These are phyloP conservation scores for Diplotaxis tenuifolia DNA, from an alignment of 345 rosid species.

Conservation along the genomic window DNA sequence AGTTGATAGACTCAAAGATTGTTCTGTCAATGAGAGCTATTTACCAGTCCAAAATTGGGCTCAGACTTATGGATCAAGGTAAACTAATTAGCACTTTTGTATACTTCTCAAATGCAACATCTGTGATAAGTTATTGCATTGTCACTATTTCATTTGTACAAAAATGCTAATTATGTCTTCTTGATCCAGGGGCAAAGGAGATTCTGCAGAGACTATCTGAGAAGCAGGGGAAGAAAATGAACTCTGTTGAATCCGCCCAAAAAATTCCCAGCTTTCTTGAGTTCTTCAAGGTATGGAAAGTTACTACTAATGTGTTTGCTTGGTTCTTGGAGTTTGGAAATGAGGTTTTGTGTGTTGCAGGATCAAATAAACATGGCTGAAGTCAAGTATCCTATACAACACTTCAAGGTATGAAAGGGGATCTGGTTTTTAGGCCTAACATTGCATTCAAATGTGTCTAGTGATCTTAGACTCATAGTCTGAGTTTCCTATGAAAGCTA, in stretches of 20 bases:
- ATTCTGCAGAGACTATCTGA: constrained; percentile 73
- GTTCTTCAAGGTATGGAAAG: constrained; percentile 60
- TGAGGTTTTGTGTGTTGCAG: constrained; percentile 42
- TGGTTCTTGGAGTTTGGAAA: neutral
- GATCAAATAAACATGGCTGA: constrained; percentile 92
- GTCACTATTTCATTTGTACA: neutral
- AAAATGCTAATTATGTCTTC: too few relatives aligned
- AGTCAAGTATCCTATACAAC: constrained; percentile 77
- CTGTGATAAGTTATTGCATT: constrained; percentile 7
- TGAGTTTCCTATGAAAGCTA: neutral
- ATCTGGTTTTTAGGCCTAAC: constrained; percentile 8
- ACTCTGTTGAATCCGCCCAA: constrained; percentile 67
- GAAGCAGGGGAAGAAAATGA: constrained; percentile 88
- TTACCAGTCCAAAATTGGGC: constrained; percentile 90
- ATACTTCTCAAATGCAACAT: neutral
- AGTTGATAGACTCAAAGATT: constrained; percentile 81
- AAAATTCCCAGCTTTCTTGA: constrained; percentile 70
- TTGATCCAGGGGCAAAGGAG: constrained; percentile 76
- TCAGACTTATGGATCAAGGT: constrained; percentile 85
- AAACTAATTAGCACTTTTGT: neutral
- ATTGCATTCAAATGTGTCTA: neutral
- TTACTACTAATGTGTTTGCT: neutral
- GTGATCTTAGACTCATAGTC: neutral
- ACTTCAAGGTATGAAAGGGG: constrained; percentile 63
- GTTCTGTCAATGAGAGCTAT: constrained; percentile 90